phyloP scores from a whole-genome alignment of 306 rosid species.

The Prunus mongolica region DNA sequence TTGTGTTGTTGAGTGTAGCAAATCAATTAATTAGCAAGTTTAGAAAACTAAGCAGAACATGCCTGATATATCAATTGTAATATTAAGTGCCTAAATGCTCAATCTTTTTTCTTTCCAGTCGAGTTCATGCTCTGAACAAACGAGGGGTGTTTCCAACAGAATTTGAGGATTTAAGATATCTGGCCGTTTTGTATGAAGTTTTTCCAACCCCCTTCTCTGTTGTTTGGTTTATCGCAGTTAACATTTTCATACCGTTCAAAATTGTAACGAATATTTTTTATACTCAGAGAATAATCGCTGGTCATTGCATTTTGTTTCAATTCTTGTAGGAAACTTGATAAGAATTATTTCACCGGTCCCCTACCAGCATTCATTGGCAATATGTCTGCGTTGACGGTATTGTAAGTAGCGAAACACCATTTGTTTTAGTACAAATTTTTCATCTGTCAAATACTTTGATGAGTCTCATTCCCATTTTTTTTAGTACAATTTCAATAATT shows the following conservation, averaged over 20 bases:
- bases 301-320: not conserved
- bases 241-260: too few relatives aligned
- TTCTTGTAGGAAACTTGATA: conserved; percentile 21
- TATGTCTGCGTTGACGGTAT: not conserved
- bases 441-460: too few relatives aligned
- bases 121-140: not conserved
- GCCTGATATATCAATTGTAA: too few relatives aligned
- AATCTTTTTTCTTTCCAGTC: conserved; percentile 4
- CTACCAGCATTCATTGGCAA: conserved; percentile 23
- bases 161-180: conserved; percentile 5
- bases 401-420: conserved; percentile 14
- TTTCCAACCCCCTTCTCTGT: not conserved
- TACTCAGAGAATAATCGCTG: not conserved
- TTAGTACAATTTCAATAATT: too few relatives aligned
- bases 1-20: too few relatives aligned
- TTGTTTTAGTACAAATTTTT: too few relatives aligned
- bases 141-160: conserved; percentile 9
- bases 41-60: too few relatives aligned
- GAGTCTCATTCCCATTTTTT: too few relatives aligned
- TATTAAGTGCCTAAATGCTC: not conserved
- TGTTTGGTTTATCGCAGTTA: not conserved
- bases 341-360: conserved; percentile 22
- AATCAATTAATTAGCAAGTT: too few relatives aligned
- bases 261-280: not conserved
- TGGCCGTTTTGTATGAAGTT: conserved; percentile 16